Base-by-base conservation (phyloP, 345 rosid species). In the Citrus reticulata region DNA sequence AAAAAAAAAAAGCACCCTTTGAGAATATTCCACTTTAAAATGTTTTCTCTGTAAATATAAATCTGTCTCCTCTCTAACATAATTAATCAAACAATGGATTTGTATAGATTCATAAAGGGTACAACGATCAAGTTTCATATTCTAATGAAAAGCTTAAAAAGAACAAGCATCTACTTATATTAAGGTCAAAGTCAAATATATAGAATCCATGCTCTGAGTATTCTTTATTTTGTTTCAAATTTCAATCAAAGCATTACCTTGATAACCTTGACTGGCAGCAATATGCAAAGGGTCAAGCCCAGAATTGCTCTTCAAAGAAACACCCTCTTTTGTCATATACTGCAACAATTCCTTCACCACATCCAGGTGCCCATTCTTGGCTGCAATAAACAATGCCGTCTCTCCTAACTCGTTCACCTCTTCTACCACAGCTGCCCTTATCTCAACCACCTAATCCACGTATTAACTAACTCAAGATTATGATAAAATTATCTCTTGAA, bases 321-420 rank as follows among this genome's bases (percentile, higher is more conserved):
- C 86, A 57, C 93, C 89, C 49, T 91, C 97, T 77, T 79, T 85
- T 30, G 89, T 85, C 0, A 94, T 88, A 57, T 89, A 87, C 74
- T 77, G 84, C 81, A 96, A 77, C 58, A 96, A 81, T 82, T 92
- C 98, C 78, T 85, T 82, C 49, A 94, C 95, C 39, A 96, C 91
- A 80, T 88, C 90, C 27, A 93, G 67, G 68, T 96, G 93, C 63
- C 99, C 99, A 83, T 84, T 93, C 84, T 90, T 93, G 0, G 99
- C 97, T 1, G 99, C 97, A 6, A 89, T 88, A 66, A 90, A 93
- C 67, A 96, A 85, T 0, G 98, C 94, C 10, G 98, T 94, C 90
- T 96, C 98, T 60, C 99, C 98, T 74, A 96, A 83, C 75, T 94
- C 97, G 57, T 96, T 96, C 81, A 93, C 97, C 81, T 96, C 99